Base-by-base conservation (phyloP, 2,329 filamentous ascomycete genomes). In the Aspergillus neoniger region DNA sequence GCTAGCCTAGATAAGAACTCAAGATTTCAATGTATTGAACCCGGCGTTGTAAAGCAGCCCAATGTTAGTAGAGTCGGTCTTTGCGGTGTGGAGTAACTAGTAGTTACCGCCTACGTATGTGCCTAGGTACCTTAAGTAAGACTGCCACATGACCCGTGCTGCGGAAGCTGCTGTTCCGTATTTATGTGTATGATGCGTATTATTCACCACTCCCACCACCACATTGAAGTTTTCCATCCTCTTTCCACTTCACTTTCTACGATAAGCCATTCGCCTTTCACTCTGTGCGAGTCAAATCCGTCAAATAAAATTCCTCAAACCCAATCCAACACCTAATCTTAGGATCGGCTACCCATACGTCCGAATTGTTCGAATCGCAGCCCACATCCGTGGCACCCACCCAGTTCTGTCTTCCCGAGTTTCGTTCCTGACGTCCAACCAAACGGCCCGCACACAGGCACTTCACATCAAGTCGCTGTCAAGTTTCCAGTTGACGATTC, bases 181-280 rank as follows among this genome's bases (percentile, higher is more conserved):
- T 55, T 23, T 28, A 55, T 14, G 19, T 32, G 23, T 55, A 30
- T 17, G 39, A 38, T 38, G 15, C 23, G 47, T 50, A 50, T 50
- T 50, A 50, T 50, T 44, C 25, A 55, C 53, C 36, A 25, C 38
- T 47, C 52, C 19, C 36, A 57, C 21, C 32, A 49, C 53, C 43
- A 57, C 54, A 50, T 50, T 44, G 38, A 44, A 44, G 39, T 55
- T 55, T 55, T 55, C 53, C 28, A 30, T 47, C 39, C 25, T 43
- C 32, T 32, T 25, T 23, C 38, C 38, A 30, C 47, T 19, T 32
- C 47, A 30, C 47, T 17, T 28, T 19, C 8, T 10, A 55, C 6
- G 41, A 41, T 9, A 41, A 30, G 25, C 32, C 23, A 43, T 53
- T 38, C 36, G 36, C 48, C 47, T 30, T 32, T 21, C 47, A 30